Evolutionary conservation across 441 rosid species (phyloP).

Genomic region (Raphanus hybrid): DNA sequence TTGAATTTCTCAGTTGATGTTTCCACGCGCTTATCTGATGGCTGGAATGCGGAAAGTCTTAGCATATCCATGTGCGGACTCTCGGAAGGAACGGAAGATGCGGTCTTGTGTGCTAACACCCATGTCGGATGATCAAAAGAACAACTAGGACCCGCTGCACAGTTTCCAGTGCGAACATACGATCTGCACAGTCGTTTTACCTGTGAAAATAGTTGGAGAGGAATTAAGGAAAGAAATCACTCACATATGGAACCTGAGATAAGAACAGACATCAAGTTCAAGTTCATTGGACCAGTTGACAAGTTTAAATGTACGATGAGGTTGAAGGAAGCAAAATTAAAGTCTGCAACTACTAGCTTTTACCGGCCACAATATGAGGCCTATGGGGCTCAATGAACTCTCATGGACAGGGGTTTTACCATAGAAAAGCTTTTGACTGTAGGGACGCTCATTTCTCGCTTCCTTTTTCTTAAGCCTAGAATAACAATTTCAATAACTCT

Average conservation of each 20-base stretch:
- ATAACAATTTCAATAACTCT: slow-evolving; percentile 20
- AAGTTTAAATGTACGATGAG: neutral
- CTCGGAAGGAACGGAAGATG: neutral
- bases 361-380: neutral
- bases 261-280: neutral
- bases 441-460: slow-evolving; percentile 4
- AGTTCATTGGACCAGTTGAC: neutral
- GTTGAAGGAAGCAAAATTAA: neutral
- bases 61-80: neutral
- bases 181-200: neutral
- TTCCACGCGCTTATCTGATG: neutral
- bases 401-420: slow-evolving; percentile 12
- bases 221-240: neutral
- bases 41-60: neutral
- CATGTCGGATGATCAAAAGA: no score
- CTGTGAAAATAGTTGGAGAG: neutral
- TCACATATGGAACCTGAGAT: neutral
- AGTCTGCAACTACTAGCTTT: neutral
- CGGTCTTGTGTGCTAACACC: no score
- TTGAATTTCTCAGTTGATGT: neutral
- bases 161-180: neutral
- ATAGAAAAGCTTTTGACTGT: neutral
- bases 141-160: slow-evolving; percentile 4
- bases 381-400: neutral
- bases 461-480: slow-evolving; percentile 26